phyloP scores from a whole-genome alignment of 352 stramenopile species.

The Globisporangium carolinianum region DNA sequence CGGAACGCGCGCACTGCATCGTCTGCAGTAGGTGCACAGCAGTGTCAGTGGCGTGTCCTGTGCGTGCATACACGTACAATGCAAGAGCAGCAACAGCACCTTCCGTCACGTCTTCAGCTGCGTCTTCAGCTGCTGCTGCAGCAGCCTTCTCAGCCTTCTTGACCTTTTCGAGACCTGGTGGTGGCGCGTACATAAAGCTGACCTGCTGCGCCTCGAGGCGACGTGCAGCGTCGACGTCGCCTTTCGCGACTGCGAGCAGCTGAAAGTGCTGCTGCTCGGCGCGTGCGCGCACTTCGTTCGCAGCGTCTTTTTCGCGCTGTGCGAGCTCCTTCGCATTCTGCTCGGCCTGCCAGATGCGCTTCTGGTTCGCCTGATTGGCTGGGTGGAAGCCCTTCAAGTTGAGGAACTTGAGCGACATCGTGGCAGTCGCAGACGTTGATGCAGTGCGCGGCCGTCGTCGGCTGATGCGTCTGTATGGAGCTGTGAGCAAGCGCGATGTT shows the following conservation, averaged over 20 bases:
- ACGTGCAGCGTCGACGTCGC: constrained; percentile 38
- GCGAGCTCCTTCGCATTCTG: constrained; percentile 49
- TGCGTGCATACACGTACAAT: background rate
- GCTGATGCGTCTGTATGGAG: no score
- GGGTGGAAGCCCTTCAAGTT: constrained; percentile 78
- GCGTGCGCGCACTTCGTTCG: constrained; percentile 57
- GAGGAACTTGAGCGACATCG: constrained; percentile 79
- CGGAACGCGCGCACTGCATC: constrained; percentile 67
- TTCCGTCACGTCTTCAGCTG: constrained; percentile 9
- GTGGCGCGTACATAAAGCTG: constrained; percentile 68
- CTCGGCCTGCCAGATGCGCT: constrained; percentile 80
- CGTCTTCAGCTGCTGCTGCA: constrained; percentile 24
- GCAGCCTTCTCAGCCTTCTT: constrained; percentile 10
- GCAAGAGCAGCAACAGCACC: background rate
- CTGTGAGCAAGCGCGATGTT: no score
- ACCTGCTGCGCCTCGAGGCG: constrained; percentile 50
- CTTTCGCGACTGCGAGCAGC: constrained; percentile 43
- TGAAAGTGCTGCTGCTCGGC: constrained; percentile 48
- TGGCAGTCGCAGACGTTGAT: background rate
- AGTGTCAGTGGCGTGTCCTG: background rate
- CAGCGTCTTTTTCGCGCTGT: constrained; percentile 49
- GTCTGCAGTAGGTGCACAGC: constrained; percentile 17
- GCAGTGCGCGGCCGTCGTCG: background rate
- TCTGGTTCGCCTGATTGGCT: constrained; percentile 76
- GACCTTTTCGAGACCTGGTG: constrained; percentile 48